Conservation (phyloP, 805 yeast genomes). For the Ogataea zsoltii region DNA sequence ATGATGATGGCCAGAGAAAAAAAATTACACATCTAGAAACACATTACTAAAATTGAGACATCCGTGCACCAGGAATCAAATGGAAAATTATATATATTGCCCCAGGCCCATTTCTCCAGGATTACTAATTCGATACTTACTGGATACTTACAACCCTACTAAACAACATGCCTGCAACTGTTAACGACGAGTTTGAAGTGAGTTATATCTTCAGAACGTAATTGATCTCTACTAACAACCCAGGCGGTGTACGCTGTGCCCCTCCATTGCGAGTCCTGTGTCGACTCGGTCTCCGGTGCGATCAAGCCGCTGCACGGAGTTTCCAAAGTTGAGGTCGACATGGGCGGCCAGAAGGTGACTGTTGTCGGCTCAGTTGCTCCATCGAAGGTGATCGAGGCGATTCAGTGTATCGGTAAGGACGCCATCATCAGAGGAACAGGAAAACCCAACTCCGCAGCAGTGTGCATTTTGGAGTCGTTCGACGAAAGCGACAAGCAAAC, state of each 20-base stretch:
- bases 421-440: constrained; percentile 95
- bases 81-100: neutral
- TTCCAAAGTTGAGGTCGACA: constrained; percentile 53
- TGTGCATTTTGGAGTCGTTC: constrained; percentile 80
- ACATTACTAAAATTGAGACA: neutral
- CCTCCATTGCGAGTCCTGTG: constrained; percentile 75
- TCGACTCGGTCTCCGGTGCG: constrained; percentile 55
- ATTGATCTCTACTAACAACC: neutral
- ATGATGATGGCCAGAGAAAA: too few relatives aligned
- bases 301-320: constrained; percentile 54
- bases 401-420: constrained; percentile 78
- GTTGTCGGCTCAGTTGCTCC: constrained; percentile 77
- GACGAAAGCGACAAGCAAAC: constrained; percentile 43
- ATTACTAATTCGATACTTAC: neutral
- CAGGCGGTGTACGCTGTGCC: constrained; percentile 84
- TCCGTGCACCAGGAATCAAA: neutral
- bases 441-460: constrained; percentile 84
- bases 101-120: neutral
- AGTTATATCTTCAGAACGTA: constrained; percentile 6
- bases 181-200: constrained; percentile 24
- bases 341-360: constrained; percentile 59
- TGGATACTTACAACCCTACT: neutral
- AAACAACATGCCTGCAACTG: constrained; percentile 18
- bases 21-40: too few relatives aligned
- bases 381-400: constrained; percentile 63